Evolutionary conservation across 1,284 basidiomycete species (phyloP).

Genomic region (Schizopora paradoxa): DNA sequence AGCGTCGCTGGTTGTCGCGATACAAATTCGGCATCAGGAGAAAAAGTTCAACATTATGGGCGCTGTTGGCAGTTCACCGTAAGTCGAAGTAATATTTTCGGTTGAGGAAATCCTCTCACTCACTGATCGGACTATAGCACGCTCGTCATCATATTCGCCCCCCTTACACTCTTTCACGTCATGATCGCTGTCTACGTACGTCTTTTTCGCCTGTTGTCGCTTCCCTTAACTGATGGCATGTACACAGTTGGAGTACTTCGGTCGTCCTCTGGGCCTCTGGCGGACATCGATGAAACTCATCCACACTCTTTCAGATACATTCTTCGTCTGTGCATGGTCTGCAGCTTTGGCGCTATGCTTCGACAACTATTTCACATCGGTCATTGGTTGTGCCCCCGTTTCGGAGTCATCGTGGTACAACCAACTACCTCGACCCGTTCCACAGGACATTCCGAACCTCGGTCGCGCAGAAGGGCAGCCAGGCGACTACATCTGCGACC

Average conservation of each 20-base stretch:
- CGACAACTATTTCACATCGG: constrained; percentile 88
- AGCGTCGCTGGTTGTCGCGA: constrained; percentile 74
- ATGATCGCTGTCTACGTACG: constrained; percentile 77
- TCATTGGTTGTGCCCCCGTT: constrained; percentile 65
- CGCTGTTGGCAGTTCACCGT: constrained; percentile 78
- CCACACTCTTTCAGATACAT: constrained; percentile 75
- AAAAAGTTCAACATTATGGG: constrained; percentile 48
- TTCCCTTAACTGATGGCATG: not conserved
- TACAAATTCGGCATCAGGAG: constrained; percentile 66
- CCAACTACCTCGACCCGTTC: constrained; percentile 44
- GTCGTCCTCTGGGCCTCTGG: constrained; percentile 87
- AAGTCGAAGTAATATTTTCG: constrained; percentile 28
- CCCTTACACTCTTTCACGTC: constrained; percentile 81
- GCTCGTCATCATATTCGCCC: constrained; percentile 82
- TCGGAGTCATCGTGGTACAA: constrained; percentile 68
- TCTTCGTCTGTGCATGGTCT: constrained; percentile 90
- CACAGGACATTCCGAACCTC: constrained; percentile 33
- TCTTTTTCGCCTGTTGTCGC: constrained; percentile 12
- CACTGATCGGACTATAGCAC: constrained; percentile 43
- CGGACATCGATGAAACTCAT: constrained; percentile 75
- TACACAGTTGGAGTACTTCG: constrained; percentile 81
- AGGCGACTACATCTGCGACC: constrained; percentile 57
- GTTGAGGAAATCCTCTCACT: constrained; percentile 3
- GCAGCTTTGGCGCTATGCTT: constrained; percentile 84
- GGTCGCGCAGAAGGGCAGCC: constrained; percentile 39